Conservation (phyloP, 805 yeast species). For the Metschnikowia amazonensis region DNA sequence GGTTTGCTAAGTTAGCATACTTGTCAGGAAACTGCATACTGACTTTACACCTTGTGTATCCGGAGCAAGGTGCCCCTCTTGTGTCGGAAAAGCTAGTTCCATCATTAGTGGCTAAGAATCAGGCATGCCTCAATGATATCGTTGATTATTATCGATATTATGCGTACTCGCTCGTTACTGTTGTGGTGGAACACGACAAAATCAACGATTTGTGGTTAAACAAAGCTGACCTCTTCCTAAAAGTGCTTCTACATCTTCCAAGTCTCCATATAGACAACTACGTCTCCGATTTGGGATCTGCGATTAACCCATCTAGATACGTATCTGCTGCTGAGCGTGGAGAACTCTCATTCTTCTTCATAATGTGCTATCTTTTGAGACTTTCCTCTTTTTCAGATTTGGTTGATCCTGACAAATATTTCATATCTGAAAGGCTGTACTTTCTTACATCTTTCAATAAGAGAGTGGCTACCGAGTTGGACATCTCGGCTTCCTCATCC, state of each 20-base stretch:
- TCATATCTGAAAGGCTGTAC: slow-evolving; percentile 9
- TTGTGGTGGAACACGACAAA: slow-evolving; percentile 5
- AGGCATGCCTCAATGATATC: slow-evolving; percentile 6
- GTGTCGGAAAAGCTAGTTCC: slow-evolving; percentile 10
- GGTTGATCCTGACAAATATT: slow-evolving; percentile 9
- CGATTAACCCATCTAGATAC: neutral
- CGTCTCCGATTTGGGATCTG: slow-evolving; percentile 3
- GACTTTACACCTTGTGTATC: slow-evolving; percentile 7
- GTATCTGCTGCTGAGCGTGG: slow-evolving; percentile 14
- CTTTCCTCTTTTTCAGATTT: slow-evolving; percentile 7
- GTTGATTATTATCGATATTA: slow-evolving; percentile 15
- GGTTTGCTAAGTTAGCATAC: slow-evolving; percentile 6
- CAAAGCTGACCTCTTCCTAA: slow-evolving; percentile 14
- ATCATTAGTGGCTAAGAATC: slow-evolving; percentile 6
- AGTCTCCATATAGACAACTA: slow-evolving; percentile 14
- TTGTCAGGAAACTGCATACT: slow-evolving; percentile 10
- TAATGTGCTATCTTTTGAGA: slow-evolving; percentile 13
- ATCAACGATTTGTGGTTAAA: slow-evolving; percentile 10
- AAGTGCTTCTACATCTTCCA: slow-evolving; percentile 16
- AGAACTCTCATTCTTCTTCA: slow-evolving; percentile 16
- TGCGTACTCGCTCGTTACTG: slow-evolving; percentile 15
- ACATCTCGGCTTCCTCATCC: slow-evolving; percentile 16
- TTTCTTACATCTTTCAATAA: slow-evolving; percentile 11
- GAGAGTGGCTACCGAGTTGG: slow-evolving; percentile 16
- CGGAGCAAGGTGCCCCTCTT: neutral